Evolutionary conservation across 2,329 filamentous ascomycete species (phyloP).

Genomic region (Botrytis tulipae): DNA sequence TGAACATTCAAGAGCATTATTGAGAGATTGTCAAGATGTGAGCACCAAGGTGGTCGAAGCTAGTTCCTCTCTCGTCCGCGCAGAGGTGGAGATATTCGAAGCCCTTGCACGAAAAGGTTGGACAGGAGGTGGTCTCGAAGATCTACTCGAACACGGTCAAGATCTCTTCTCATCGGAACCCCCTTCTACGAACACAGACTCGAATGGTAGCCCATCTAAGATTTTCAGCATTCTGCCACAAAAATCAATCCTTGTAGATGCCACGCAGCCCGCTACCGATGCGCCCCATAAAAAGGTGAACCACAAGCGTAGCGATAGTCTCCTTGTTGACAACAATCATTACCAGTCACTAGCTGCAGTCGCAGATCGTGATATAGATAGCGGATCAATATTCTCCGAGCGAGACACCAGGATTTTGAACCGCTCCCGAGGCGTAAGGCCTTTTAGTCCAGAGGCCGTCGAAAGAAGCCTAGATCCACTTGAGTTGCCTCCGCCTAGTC

Average conservation of each 20-base stretch:
- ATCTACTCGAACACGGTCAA: slow-evolving; percentile 61
- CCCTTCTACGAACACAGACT: slow-evolving; percentile 39
- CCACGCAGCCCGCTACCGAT: slow-evolving; percentile 39
- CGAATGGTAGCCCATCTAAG: slow-evolving; percentile 43
- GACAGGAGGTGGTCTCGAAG: slow-evolving; percentile 64
- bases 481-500: slow-evolving; percentile 20
- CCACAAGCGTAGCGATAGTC: slow-evolving; percentile 53
- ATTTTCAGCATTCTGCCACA: slow-evolving; percentile 64
- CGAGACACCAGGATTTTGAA: slow-evolving; percentile 43
- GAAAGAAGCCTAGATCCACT: slow-evolving; percentile 30
- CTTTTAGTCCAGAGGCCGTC: slow-evolving; percentile 53
- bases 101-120: slow-evolving; percentile 64
- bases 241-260: slow-evolving; percentile 60
- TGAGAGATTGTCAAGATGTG: slow-evolving; percentile 64
- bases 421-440: slow-evolving; percentile 52
- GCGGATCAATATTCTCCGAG: slow-evolving; percentile 54
- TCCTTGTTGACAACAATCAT: slow-evolving; percentile 51
- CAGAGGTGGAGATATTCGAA: slow-evolving; percentile 70
- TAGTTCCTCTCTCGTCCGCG: slow-evolving; percentile 62
- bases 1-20: slow-evolving; percentile 56
- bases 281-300: slow-evolving; percentile 26
- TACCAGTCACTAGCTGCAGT: slow-evolving; percentile 59
- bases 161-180: slow-evolving; percentile 56
- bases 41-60: slow-evolving; percentile 62
- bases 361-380: slow-evolving; percentile 38